Evolutionary conservation across 257 asterid genomes (phyloP), one percentile per base, ranked within the genome.

Genomic region (Vinca minor): DNA sequence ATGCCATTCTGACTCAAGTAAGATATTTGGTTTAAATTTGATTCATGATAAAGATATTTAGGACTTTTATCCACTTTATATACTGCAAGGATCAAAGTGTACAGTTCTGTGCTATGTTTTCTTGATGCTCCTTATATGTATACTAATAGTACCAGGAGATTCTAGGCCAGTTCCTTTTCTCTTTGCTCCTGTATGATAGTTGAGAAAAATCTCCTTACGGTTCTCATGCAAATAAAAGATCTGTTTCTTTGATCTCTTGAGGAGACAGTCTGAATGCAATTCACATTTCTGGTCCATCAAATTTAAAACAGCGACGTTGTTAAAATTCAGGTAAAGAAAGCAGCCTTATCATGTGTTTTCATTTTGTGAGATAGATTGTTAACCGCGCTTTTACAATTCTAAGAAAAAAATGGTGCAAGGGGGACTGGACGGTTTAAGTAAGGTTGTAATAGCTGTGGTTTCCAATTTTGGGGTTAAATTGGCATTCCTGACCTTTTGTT

Each of bases 1-100:
- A 78, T 42, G 84, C 81, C 62, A 59, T 79, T 62, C 31, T 59
- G 36, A 75, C 81, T 45, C 84, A 79, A 69, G 84, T 76, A 71
- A 58, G 77, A 39, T 44, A 34, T 52, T 48, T 23, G 26, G 26
- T 20, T 38, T 73, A 28, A 57, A 21, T 28, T 59, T 49, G 18
- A 34, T 41, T 5, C 7, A 26, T 32, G 12, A 20, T 64, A 8
- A 28, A 4, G 38, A 10, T 56, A 41, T 29, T 18, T 23, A 36
- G 18, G 45, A 26, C 41, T n/a, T 45, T 48, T 60, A 23, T 50
- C 17, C 47, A 12, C 63, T 55, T 20, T 41, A 34, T n/a, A 14
- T 20, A 59, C 31, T 11, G 11, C 35, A 20, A 4, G 21, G 2
- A 38, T 38, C 1, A 35, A 38, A 21, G 17, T 1, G 10, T 23